These are phyloP conservation scores for Rhizopogon parksii DNA, from an alignment of 1,284 basidiomycete species.

Conservation along the genomic window DNA sequence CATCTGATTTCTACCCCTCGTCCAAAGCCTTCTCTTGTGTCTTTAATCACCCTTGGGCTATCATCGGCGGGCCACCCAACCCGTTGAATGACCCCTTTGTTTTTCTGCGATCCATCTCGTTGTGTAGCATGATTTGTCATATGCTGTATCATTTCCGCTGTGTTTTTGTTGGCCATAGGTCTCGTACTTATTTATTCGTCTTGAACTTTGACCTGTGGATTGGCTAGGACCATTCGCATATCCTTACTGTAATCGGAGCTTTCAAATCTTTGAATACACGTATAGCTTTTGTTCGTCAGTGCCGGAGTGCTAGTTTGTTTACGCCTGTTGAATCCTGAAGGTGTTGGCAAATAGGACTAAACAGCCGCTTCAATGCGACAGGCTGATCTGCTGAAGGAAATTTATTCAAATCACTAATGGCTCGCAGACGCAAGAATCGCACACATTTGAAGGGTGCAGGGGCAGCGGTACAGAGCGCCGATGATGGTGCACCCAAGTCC, in stretches of 20 bases:
- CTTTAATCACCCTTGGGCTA: constrained; percentile 4
- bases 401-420: constrained; percentile 42
- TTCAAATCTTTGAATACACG: not conserved
- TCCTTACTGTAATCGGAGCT: constrained; percentile 1
- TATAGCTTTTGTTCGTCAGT: not conserved
- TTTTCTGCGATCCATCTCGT: not conserved
- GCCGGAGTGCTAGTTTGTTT: not conserved
- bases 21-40: constrained; percentile 8
- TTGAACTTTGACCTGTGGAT: constrained; percentile 12
- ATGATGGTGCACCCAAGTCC: constrained; percentile 55
- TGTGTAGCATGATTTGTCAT: constrained; percentile 25
- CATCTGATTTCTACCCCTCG: constrained; percentile 4
- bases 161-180: constrained; percentile 2
- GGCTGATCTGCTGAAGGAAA: constrained; percentile 4
- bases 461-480: constrained; percentile 24
- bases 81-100: constrained; percentile 1
- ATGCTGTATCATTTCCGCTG: constrained; percentile 23
- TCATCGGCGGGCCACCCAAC: not conserved
- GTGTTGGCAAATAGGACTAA: constrained; percentile 17
- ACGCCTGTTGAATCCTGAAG: constrained; percentile 2
- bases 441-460: constrained; percentile 72
- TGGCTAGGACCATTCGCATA: constrained; percentile 1
- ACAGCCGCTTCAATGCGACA: constrained; percentile 13
- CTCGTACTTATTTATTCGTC: constrained; percentile 5
- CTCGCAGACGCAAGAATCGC: constrained; percentile 74